A percentile compares a stretch with the other conserved stretches of the same genome.
Conservation (phyloP, 2,329 filamentous ascomycete genomes). For the Didymosphaeria variabile region DNA sequence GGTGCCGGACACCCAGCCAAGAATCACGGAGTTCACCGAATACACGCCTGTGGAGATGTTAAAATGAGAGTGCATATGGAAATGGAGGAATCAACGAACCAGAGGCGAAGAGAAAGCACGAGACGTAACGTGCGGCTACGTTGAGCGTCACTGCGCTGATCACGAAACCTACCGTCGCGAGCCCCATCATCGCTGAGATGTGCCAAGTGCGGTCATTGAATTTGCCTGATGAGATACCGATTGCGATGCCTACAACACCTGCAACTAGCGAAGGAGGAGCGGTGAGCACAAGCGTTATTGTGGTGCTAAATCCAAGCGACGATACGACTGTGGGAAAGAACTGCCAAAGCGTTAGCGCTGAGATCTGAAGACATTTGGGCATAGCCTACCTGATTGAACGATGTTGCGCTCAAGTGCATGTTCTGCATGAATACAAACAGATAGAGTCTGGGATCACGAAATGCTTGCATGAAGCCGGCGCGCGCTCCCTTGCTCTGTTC, state of each 20-base stretch:
- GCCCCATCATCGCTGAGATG: constrained; percentile 47
- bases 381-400: constrained; percentile 50
- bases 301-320: constrained; percentile 60
- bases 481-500: constrained; percentile 54
- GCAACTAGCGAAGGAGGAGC: constrained; percentile 34
- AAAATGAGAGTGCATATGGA: neutral
- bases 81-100: constrained; percentile 17
- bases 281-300: constrained; percentile 62
- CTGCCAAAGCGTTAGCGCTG: constrained; percentile 39
- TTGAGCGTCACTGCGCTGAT: constrained; percentile 50
- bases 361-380: neutral
- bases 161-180: constrained; percentile 50
- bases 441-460: constrained; percentile 61
- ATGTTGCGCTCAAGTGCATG: constrained; percentile 63
- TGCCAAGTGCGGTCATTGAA: constrained; percentile 54
- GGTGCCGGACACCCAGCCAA: constrained; percentile 54
- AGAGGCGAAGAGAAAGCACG: constrained; percentile 40
- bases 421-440: constrained; percentile 66
- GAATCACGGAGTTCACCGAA: constrained; percentile 40
- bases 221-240: constrained; percentile 47
- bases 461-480: constrained; percentile 60
- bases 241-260: constrained; percentile 38
- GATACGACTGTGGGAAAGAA: constrained; percentile 59
- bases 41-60: constrained; percentile 24
- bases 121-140: constrained; percentile 40